phyloP scores from a whole-genome alignment of 148 eudicot genomes.

The Fagopyrum tataricum region DNA sequence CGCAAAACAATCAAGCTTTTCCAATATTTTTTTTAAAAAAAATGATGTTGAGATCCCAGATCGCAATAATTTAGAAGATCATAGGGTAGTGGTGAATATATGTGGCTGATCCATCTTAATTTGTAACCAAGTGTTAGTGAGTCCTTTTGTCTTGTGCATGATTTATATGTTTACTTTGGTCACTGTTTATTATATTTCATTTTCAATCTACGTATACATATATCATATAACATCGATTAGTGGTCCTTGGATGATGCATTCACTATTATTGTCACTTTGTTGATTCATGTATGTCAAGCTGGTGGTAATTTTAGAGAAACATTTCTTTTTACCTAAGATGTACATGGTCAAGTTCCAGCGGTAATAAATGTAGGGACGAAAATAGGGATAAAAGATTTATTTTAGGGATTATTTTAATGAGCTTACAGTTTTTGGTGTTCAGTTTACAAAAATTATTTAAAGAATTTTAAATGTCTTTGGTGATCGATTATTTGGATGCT shows the following conservation, averaged over 20 bases:
- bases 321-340: too few species aligned
- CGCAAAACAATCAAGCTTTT: neutral
- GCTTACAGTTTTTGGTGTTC: too few species aligned
- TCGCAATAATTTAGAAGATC: neutral
- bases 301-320: neutral
- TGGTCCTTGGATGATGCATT: neutral
- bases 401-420: too few species aligned
- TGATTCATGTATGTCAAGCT: neutral
- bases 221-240: neutral
- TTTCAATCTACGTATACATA: neutral
- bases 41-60: neutral
- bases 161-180: neutral
- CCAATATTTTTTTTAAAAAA: neutral
- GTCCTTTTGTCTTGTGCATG: neutral
- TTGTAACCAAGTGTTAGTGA: neutral
- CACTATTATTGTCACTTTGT: neutral
- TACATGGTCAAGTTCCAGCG: too few species aligned
- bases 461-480: too few species aligned
- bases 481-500: too few species aligned
- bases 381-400: too few species aligned
- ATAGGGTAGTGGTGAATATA: neutral
- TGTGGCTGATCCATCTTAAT: neutral
- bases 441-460: too few species aligned
- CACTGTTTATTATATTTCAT: neutral
- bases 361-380: too few species aligned